A percentile compares a stretch with the other conserved stretches of the same genome.
Evolutionary conservation across 108 stramenopile species (phyloP).

Genomic region (Pseudonitzschia pungens): DNA sequence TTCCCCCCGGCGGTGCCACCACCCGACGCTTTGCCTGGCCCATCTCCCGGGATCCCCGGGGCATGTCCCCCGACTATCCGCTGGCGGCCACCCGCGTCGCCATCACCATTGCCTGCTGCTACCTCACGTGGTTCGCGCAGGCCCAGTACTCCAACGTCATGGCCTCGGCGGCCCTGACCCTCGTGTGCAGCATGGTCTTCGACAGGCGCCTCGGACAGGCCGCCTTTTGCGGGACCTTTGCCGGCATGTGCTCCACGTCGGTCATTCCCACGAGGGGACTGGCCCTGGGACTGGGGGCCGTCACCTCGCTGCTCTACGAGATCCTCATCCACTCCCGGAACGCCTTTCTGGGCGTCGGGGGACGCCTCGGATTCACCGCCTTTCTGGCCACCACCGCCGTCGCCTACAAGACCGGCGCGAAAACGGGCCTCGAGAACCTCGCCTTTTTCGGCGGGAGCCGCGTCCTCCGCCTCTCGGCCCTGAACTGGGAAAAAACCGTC

Average conservation of each 20-base stretch:
- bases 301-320: constrained; percentile 51
- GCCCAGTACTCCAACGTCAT: constrained; percentile 8
- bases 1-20: background rate
- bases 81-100: constrained; percentile 33
- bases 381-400: constrained; percentile 50
- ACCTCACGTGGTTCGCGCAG: constrained; percentile 42
- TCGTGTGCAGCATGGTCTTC: constrained; percentile 15
- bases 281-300: constrained; percentile 24
- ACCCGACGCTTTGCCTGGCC: background rate
- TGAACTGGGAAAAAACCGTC: constrained; percentile 25
- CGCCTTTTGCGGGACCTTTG: constrained; percentile 62
- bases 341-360: constrained; percentile 40
- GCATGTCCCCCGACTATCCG: constrained; percentile 45
- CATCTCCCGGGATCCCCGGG: constrained; percentile 34
- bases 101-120: constrained; percentile 36
- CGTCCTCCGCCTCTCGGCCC: background rate
- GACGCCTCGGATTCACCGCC: constrained; percentile 48
- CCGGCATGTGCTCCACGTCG: constrained; percentile 47
- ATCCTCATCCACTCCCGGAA: constrained; percentile 44
- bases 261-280: constrained; percentile 33
- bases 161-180: constrained; percentile 42
- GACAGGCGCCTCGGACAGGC: constrained; percentile 47
- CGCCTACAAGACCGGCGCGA: constrained; percentile 14
- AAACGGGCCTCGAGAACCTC: background rate
- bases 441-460: background rate